A percentile compares a stretch with the other conserved stretches of the same genome.
Conservation (phyloP, 2,329 filamentous ascomycete species). For the Aspergillus sp. region DNA sequence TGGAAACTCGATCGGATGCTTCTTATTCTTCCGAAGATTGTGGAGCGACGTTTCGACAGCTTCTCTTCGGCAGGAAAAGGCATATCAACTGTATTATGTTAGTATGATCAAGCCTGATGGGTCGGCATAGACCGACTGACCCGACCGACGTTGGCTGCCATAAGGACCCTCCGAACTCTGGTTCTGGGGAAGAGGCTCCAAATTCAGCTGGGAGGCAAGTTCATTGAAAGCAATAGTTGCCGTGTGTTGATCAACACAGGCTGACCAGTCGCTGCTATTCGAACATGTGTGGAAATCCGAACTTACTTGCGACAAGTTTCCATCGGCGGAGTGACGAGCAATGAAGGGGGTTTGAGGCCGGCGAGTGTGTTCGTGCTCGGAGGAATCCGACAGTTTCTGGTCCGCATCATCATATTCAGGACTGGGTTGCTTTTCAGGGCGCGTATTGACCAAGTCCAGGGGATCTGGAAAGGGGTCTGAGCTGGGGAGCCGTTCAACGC, state of each 20-base stretch:
- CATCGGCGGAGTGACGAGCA: background rate
- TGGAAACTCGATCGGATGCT: conserved; percentile 34
- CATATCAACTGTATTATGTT: background rate
- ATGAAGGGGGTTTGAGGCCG: background rate
- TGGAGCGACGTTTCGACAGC: conserved; percentile 15
- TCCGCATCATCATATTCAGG: conserved; percentile 14
- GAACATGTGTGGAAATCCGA: conserved; percentile 20
- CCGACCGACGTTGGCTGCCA: no score
- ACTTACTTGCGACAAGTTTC: conserved; percentile 18
- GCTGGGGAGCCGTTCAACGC: conserved; percentile 7
- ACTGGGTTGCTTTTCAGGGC: conserved; percentile 11
- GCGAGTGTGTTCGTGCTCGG: background rate
- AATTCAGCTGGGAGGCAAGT: conserved; percentile 21
- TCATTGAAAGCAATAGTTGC: conserved; percentile 31
- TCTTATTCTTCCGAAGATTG: conserved; percentile 29
- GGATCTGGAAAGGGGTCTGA: conserved; percentile 13
- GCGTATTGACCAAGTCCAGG: background rate
- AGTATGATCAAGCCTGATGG: background rate
- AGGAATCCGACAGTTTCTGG: background rate
- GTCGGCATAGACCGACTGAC: no score
- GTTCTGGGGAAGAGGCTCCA: conserved; percentile 15
- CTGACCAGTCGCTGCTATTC: conserved; percentile 18
- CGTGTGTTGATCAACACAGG: conserved; percentile 21
- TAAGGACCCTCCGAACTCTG: no score
- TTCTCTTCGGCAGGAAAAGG: conserved; percentile 5